Percentiles rank a stretch among this genome's conserved stretches.
Conservation (phyloP, 2,329 filamentous ascomycete species). For the Zymoseptoria ardabiliae region DNA sequence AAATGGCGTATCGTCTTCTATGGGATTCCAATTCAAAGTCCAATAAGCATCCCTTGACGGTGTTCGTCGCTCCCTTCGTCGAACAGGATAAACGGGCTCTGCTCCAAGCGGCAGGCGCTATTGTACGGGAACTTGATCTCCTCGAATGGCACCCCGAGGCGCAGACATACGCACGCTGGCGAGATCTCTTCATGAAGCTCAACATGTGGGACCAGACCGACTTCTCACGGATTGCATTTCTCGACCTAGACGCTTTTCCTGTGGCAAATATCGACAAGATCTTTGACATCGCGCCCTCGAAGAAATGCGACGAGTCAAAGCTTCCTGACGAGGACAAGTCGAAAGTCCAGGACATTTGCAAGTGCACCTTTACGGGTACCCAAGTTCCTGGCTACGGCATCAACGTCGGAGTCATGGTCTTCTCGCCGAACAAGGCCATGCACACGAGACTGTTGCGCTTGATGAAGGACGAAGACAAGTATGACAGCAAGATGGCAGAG, state of each 20-base stretch:
- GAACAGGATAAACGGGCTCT: slow-evolving; percentile 14
- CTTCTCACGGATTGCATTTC: slow-evolving; percentile 82
- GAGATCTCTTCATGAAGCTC: slow-evolving; percentile 72
- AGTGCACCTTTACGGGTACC: slow-evolving; percentile 15
- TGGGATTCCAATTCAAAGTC: slow-evolving; percentile 17
- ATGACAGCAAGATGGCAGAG: slow-evolving; percentile 17
- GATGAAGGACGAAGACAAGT: slow-evolving; percentile 10
- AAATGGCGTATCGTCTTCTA: slow-evolving; percentile 16
- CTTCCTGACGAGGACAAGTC: slow-evolving; percentile 17
- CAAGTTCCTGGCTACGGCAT: slow-evolving; percentile 11
- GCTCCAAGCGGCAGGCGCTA: slow-evolving; percentile 14
- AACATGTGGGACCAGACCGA: slow-evolving; percentile 83
- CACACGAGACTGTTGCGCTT: slow-evolving; percentile 14
- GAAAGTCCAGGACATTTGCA: slow-evolving; percentile 11
- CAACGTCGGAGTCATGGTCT: slow-evolving; percentile 18
- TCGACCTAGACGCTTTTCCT: slow-evolving; percentile 65
- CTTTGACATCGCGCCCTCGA: slow-evolving; percentile 13
- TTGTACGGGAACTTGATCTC: slow-evolving; percentile 16
- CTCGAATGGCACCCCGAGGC: slow-evolving; percentile 13
- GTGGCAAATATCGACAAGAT: slow-evolving; percentile 17
- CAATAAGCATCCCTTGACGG: slow-evolving; percentile 15
- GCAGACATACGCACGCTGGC: slow-evolving; percentile 11
- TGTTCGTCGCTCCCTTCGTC: slow-evolving; percentile 18
- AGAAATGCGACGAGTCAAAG: slow-evolving; percentile 11
- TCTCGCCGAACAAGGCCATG: slow-evolving; percentile 17